These are phyloP conservation scores for Botrytis deweyae DNA, from an alignment of 2,329 filamentous ascomycete genomes.

Conservation along the genomic window DNA sequence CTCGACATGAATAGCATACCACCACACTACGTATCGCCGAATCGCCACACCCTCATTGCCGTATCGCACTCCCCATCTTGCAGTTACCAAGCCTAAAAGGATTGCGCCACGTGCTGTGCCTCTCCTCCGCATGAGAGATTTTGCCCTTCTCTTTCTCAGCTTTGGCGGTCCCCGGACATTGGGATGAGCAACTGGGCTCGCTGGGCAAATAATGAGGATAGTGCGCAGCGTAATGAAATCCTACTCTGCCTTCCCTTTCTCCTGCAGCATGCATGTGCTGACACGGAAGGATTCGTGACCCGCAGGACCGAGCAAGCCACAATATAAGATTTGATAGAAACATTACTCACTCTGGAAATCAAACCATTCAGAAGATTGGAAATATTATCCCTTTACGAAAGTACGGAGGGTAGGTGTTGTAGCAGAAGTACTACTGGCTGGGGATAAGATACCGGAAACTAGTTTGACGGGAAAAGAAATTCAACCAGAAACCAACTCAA, in stretches of 20 bases:
- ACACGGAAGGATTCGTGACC: slow-evolving; percentile 23
- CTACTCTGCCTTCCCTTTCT: slow-evolving; percentile 15
- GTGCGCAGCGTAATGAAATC: slow-evolving; percentile 9
- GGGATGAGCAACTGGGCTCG: background rate
- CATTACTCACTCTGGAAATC: slow-evolving; percentile 9
- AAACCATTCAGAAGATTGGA: background rate
- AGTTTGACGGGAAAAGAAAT: background rate
- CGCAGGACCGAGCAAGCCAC: slow-evolving; percentile 24
- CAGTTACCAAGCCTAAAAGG: background rate
- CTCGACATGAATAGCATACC: slow-evolving; percentile 15
- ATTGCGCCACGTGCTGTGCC: slow-evolving; percentile 20
- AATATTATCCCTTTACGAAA: background rate
- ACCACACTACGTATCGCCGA: slow-evolving; percentile 13
- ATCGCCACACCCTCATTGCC: background rate
- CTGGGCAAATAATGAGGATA: background rate
- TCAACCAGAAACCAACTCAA: background rate
- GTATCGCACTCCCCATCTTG: background rate
- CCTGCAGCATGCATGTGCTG: slow-evolving; percentile 24
- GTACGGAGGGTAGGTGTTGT: background rate
- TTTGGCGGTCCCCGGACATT: background rate
- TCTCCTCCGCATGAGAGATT: slow-evolving; percentile 19
- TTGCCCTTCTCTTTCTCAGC: slow-evolving; percentile 13
- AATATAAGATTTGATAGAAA: slow-evolving; percentile 22
- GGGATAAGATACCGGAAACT: background rate
- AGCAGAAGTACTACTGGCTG: background rate